Evolutionary conservation across 2,329 filamentous ascomycete species (phyloP).

Genomic region (Tolypocladium capitatum): DNA sequence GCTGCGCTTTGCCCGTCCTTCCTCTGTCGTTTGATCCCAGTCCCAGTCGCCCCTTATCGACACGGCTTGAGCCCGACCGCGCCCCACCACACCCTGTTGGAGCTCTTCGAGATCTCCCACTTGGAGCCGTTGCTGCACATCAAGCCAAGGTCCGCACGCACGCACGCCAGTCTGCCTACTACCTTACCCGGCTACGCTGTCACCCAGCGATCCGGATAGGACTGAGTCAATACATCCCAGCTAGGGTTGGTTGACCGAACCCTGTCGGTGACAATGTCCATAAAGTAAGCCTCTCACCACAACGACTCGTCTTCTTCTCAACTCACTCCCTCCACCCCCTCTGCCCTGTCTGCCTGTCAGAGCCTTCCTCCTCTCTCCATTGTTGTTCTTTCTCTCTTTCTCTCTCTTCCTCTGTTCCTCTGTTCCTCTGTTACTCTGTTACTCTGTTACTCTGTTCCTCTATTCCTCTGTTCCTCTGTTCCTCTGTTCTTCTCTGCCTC

Average conservation of each 20-base stretch:
- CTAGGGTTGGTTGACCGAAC: slow-evolving; percentile 19
- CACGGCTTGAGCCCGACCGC: slow-evolving; percentile 2
- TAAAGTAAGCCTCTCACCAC: slow-evolving; percentile 33
- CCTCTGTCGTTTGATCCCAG: not conserved
- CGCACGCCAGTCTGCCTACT: not conserved
- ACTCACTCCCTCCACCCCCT: slow-evolving; percentile 1
- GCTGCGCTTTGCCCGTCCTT: not conserved
- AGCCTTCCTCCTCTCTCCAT: slow-evolving; percentile 3
- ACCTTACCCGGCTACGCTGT: not conserved
- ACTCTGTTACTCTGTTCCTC: slow-evolving; percentile 4
- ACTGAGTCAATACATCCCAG: slow-evolving; percentile 4
- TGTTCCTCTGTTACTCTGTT: slow-evolving; percentile 2
- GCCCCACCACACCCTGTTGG: not conserved
- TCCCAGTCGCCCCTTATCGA: not conserved
- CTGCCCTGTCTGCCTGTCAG: slow-evolving; percentile 4
- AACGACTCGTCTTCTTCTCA: slow-evolving; percentile 3
- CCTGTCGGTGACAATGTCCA: slow-evolving; percentile 33
- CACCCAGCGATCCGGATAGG: slow-evolving; percentile 9
- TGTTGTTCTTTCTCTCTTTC: slow-evolving; percentile 4
- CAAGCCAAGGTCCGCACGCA: not conserved
- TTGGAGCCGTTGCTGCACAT: not conserved
- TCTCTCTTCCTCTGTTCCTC: slow-evolving; percentile 1
- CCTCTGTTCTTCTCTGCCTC: too few species aligned
- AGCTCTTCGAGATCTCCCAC: not conserved
- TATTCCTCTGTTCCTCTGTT: too few species aligned